Evolutionary conservation across 73 alveolate genomes (phyloP).

Genomic region (Paramecium pentaurelia): DNA sequence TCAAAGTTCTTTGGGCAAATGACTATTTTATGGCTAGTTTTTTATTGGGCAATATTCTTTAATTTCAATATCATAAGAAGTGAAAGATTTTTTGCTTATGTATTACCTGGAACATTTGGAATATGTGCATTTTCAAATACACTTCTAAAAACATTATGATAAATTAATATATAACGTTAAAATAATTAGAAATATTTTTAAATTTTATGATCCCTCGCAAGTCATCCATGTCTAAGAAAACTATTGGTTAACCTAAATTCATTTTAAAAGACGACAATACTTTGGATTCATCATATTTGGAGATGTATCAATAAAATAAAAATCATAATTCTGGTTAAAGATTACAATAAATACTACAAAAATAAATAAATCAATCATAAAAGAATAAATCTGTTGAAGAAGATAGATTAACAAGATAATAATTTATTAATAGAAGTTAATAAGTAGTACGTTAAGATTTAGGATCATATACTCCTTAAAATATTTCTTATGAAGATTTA

Average conservation of each 20-base stretch:
- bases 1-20: constrained; percentile 17
- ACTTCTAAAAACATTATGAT: constrained; percentile 17
- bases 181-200: background rate
- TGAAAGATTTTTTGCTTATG: background rate
- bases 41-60: background rate
- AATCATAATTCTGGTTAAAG: constrained; percentile 10
- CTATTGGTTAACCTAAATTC: constrained; percentile 7
- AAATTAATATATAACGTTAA: background rate
- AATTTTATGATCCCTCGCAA: constrained; percentile 38
- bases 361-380: constrained; percentile 1
- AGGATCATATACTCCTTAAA: constrained; percentile 12
- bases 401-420: constrained; percentile 14
- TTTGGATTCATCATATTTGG: constrained; percentile 36
- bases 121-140: background rate
- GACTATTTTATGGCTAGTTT: background rate
- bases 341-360: background rate
- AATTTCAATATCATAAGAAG: background rate
- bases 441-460: constrained; percentile 26
- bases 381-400: constrained; percentile 27
- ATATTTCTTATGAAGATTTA: background rate
- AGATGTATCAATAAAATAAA: background rate
- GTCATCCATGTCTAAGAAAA: background rate
- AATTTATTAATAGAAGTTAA: constrained; percentile 42
- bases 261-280: background rate
- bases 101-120: background rate